Percentiles rank a stretch among this genome's conserved stretches.
Evolutionary conservation across 1,284 basidiomycete species (phyloP).

Genomic region (Boletellus deceptivus): DNA sequence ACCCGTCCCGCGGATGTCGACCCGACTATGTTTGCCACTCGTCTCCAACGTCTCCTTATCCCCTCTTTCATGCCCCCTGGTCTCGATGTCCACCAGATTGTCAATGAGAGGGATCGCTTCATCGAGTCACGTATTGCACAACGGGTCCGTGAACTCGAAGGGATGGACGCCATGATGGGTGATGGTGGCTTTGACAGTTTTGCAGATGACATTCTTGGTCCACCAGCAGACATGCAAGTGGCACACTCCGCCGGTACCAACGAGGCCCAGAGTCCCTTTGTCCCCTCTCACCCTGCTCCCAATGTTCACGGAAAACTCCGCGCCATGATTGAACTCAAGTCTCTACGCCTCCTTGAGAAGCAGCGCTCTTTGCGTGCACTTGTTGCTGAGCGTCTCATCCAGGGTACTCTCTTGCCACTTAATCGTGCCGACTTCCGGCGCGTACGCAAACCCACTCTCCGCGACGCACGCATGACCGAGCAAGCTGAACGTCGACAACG

Average conservation of each 20-base stretch:
- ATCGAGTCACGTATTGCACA: conserved; percentile 89
- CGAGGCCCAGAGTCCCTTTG: conserved; percentile 1
- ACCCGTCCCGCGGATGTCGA: conserved; percentile 60
- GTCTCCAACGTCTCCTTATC: conserved; percentile 79
- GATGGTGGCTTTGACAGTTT: conserved; percentile 68
- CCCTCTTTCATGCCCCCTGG: conserved; percentile 92
- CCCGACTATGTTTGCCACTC: conserved; percentile 61
- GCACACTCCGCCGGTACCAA: neutral
- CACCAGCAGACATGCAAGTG: conserved; percentile 45
- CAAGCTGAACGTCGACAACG: conserved; percentile 90
- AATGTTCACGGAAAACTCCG: conserved; percentile 78
- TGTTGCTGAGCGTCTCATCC: conserved; percentile 84
- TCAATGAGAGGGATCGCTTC: conserved; percentile 90
- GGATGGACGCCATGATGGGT: conserved; percentile 79
- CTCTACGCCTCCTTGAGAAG: conserved; percentile 87
- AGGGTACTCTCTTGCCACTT: conserved; percentile 87
- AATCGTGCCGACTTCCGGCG: conserved; percentile 93
- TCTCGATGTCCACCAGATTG: conserved; percentile 87
- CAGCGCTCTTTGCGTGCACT: conserved; percentile 85
- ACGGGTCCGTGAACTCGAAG: conserved; percentile 87
- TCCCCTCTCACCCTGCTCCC: conserved; percentile 46
- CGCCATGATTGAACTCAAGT: conserved; percentile 93
- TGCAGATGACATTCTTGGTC: conserved; percentile 44
- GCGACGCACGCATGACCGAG: conserved; percentile 91
- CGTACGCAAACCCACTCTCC: conserved; percentile 82